A percentile compares a stretch with the other conserved stretches of the same genome.
Conservation (phyloP, 176 grass and related monocot genomes). For the Stipa capillata region DNA sequence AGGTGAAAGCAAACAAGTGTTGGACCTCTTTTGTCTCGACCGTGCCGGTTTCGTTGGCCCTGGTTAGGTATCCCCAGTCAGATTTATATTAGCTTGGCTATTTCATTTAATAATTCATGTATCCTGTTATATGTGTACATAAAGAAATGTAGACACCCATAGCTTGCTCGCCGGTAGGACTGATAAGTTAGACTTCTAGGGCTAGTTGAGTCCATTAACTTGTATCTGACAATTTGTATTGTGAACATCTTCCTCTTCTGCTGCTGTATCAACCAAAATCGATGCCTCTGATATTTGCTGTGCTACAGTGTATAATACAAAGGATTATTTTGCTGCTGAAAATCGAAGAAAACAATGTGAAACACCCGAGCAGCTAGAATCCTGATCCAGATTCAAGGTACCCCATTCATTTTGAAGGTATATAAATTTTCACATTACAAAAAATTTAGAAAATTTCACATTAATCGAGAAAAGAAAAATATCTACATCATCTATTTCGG, state of each 20-base stretch:
- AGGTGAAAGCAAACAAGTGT: neutral
- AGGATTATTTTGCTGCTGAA: no score
- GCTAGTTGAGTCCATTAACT: neutral
- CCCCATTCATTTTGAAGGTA: no score
- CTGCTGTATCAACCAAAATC: neutral
- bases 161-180: slow-evolving; percentile 8
- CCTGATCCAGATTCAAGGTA: no score
- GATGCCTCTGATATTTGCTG: no score
- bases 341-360: no score
- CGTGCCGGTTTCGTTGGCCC: neutral
- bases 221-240: neutral
- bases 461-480: no score
- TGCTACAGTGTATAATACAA: no score
- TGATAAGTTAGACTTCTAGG: neutral
- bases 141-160: slow-evolving; percentile 18
- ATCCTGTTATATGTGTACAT: slow-evolving; percentile 24
- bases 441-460: no score
- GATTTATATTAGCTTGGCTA: neutral
- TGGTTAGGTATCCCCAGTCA: neutral
- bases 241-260: neutral
- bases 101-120: slow-evolving; percentile 15
- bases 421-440: no score
- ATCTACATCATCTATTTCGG: no score
- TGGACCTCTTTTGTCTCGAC: neutral
- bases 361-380: no score